Evolutionary conservation across 2,329 filamentous ascomycete species (phyloP).

Genomic region (Trichoderma breve): DNA sequence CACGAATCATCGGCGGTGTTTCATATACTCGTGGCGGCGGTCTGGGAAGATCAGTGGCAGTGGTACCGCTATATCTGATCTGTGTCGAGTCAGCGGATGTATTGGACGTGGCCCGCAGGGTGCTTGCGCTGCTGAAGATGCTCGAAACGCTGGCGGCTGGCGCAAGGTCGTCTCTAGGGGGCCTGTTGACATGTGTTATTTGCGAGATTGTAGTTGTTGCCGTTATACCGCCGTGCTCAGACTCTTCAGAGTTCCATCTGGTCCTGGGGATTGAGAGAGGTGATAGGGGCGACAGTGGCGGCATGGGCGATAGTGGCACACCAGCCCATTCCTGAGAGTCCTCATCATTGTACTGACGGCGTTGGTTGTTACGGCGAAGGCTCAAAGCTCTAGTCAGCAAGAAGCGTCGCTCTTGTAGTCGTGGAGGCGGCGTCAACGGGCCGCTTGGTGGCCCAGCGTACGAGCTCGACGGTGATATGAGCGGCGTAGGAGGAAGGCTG

Average conservation of each 20-base stretch:
- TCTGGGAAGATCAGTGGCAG: background rate
- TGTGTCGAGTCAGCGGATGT: background rate
- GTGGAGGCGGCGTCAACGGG: slow-evolving; percentile 45
- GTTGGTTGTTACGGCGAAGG: background rate
- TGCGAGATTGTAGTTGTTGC: background rate
- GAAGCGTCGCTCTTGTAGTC: slow-evolving; percentile 47
- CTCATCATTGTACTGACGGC: background rate
- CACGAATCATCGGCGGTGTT: slow-evolving; percentile 21
- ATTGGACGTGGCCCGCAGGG: background rate
- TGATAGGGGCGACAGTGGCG: background rate
- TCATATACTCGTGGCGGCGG: slow-evolving; percentile 19
- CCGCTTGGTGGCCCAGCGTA: slow-evolving; percentile 23
- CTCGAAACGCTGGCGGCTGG: background rate
- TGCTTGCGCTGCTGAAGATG: slow-evolving; percentile 1
- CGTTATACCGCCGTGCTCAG: background rate
- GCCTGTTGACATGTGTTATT: background rate
- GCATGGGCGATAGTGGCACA: background rate
- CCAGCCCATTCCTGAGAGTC: background rate
- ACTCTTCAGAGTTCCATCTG: background rate
- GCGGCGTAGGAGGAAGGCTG: slow-evolving; percentile 35
- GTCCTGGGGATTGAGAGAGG: background rate
- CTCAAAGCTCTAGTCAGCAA: slow-evolving; percentile 32
- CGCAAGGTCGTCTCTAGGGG: background rate
- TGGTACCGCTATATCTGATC: background rate
- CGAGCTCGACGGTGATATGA: slow-evolving; percentile 41